These are phyloP conservation scores for Penicillium coffeae DNA, from an alignment of 495 filamentous ascomycete species.

Conservation along the genomic window DNA sequence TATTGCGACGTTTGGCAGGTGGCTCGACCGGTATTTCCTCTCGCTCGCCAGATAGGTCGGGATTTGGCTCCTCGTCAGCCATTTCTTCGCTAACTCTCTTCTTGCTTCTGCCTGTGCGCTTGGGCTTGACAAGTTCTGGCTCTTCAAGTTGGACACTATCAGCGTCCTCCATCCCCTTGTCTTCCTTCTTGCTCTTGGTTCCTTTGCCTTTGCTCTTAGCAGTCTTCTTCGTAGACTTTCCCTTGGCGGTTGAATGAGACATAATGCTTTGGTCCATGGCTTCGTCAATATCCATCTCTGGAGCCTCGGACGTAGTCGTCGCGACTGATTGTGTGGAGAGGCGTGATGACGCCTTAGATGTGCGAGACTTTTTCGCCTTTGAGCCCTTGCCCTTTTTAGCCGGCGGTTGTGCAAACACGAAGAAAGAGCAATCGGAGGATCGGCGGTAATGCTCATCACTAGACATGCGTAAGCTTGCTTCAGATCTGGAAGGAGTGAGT, in stretches of 20 bases:
- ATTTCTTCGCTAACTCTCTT: conserved; percentile 65
- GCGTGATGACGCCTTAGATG: conserved; percentile 63
- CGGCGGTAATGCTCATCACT: conserved; percentile 85
- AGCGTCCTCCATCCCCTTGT: conserved; percentile 38
- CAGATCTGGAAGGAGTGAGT: conserved; percentile 12
- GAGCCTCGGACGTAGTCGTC: conserved; percentile 50
- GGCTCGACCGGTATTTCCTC: conserved; percentile 40
- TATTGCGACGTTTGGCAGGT: conserved; percentile 64
- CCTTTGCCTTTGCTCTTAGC: conserved; percentile 36
- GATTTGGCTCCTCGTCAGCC: conserved; percentile 41
- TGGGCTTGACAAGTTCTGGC: conserved; percentile 34
- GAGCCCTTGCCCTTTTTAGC: conserved; percentile 42
- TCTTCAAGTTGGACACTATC: conserved; percentile 24
- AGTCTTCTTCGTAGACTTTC: conserved; percentile 49
- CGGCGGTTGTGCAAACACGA: conserved; percentile 48
- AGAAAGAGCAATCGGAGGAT: conserved; percentile 78
- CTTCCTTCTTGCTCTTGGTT: conserved; percentile 55
- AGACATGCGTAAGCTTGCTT: conserved; percentile 21
- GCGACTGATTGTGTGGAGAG: conserved; percentile 65
- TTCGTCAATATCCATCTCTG: conserved; percentile 55
- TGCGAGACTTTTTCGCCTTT: conserved; percentile 52
- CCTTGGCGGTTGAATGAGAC: conserved; percentile 49
- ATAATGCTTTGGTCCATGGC: conserved; percentile 63
- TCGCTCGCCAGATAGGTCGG: conserved; percentile 10
- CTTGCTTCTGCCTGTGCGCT: conserved; percentile 51